These are phyloP conservation scores for Dendrobium huoshanense DNA, from an alignment of 106 monocot genomes.

Conservation along the genomic window DNA sequence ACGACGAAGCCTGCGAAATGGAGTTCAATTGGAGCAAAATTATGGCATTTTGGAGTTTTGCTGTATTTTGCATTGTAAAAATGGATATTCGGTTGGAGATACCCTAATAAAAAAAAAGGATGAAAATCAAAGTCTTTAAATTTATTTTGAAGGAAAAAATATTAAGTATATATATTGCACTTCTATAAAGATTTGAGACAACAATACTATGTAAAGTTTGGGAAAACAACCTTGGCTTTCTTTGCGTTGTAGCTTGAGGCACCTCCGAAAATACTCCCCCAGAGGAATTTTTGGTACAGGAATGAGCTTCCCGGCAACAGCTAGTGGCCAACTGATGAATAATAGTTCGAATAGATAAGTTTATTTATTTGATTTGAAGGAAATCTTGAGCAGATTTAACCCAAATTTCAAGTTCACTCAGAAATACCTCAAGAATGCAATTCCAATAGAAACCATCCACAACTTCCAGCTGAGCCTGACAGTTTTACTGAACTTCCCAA, in stretches of 20 bases:
- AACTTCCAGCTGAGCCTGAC: slow-evolving; percentile 53
- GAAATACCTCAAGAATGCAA: slow-evolving; percentile 45
- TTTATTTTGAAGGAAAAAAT: no score
- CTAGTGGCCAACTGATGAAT: slow-evolving; percentile 63
- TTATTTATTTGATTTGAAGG: neutral
- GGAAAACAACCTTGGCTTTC: slow-evolving; percentile 15
- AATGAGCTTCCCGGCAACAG: slow-evolving; percentile 58
- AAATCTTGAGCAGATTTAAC: neutral
- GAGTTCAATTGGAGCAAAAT: no score
- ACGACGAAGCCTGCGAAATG: no score
- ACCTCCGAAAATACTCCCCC: slow-evolving; percentile 23
- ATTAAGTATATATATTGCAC: no score
- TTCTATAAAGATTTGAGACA: no score
- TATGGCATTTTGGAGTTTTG: no score
- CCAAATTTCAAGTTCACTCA: no score
- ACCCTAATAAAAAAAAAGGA: no score
- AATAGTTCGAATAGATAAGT: neutral
- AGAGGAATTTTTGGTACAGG: slow-evolving; percentile 55
- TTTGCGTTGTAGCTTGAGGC: neutral
- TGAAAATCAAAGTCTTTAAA: no score
- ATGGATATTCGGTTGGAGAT: no score
- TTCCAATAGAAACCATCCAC: slow-evolving; percentile 55
- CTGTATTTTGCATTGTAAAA: no score
- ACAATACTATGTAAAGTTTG: neutral
- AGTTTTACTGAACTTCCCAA: slow-evolving; percentile 62